Base-by-base conservation (phyloP, 805 yeast genomes). In the Sugiyamaella valdiviana region DNA sequence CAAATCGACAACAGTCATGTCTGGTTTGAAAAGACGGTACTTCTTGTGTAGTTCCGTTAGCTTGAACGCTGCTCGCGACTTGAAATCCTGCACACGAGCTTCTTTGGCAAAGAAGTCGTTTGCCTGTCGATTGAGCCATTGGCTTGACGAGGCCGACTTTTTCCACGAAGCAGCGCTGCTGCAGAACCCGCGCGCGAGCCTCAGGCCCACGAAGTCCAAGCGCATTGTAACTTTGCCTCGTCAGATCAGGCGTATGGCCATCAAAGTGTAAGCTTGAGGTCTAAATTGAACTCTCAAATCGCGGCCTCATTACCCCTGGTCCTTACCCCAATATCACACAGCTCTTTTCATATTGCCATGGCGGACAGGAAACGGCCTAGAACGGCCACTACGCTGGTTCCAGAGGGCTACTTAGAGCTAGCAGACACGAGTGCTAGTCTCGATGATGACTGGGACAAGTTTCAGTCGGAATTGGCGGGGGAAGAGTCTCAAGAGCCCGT, bases 11-110 rank as follows among this genome's bases (percentile, higher is more conserved):
- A 93, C 84, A 39, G 79, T 76, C 54, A 68, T 73, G 0, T 79
- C 72, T 2, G 72, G 72, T 36, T 67, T 64, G 63, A 91, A 81
- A 1, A 93, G 51, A 26, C 71, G 64, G 65, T 72, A 85, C 57
- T 76, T 79, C 14, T 78, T 70, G 62, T 90, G 80, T 9, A 93
- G 73, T 60, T 91, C 95, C 19, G 80, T 63, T 29, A 93, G 70
- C 61, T 93, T 93, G 68, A 80, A 91, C 0, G 97, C 97, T 0
- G 99, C 99, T 40, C 99, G 66, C 1, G 97, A 88, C 57, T 81
- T 74, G 57, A 77, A 77, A 44, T 84, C 76, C 39, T 75, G 72
- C 3, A 68, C 66, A 56, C 76, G 78, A 2, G 97, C 91, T 54
- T 81, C 81, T 48, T 76, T 71, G 2, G 89, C 75, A 64, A 72